A percentile compares a stretch with the other conserved stretches of the same genome.
Evolutionary conservation across 1,284 basidiomycete genomes (phyloP).

Genomic region (Ustanciosporium gigantosporum): DNA sequence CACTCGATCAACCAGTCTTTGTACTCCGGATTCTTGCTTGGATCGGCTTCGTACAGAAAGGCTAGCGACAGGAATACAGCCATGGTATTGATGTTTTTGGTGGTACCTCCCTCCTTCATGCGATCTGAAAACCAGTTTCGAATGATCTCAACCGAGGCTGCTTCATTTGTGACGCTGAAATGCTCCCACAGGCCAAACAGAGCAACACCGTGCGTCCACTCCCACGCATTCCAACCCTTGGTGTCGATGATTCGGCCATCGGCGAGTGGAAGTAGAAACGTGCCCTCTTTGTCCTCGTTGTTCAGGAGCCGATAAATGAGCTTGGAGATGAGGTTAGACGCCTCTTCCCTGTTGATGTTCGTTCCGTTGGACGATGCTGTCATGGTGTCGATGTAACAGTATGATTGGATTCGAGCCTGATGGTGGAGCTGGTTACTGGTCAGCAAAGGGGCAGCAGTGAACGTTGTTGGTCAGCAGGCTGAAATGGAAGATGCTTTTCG

Average conservation of each 20-base stretch:
- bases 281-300: constrained; percentile 69
- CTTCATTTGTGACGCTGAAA: constrained; percentile 64
- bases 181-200: constrained; percentile 59
- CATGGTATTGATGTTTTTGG: constrained; percentile 74
- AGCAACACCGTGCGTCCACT: constrained; percentile 69
- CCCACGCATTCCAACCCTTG: constrained; percentile 72
- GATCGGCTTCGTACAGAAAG: constrained; percentile 65
- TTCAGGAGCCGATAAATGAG: constrained; percentile 58
- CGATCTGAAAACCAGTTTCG: constrained; percentile 68
- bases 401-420: no score
- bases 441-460: no score
- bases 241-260: constrained; percentile 71
- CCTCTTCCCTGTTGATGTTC: no score
- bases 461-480: no score
- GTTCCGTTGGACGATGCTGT: constrained; percentile 3
- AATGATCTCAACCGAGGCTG: constrained; percentile 65
- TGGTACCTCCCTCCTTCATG: constrained; percentile 66
- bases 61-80: constrained; percentile 69
- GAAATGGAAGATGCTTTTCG: no score
- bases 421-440: no score
- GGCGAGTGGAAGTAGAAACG: constrained; percentile 66
- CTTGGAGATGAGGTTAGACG: constrained; percentile 13
- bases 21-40: constrained; percentile 62
- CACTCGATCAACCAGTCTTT: constrained; percentile 67
- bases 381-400: no score